A percentile compares a stretch with the other conserved stretches of the same genome.
Evolutionary conservation across 2,329 filamentous ascomycete species (phyloP).

Genomic region (Pseudocercospora fuligena): DNA sequence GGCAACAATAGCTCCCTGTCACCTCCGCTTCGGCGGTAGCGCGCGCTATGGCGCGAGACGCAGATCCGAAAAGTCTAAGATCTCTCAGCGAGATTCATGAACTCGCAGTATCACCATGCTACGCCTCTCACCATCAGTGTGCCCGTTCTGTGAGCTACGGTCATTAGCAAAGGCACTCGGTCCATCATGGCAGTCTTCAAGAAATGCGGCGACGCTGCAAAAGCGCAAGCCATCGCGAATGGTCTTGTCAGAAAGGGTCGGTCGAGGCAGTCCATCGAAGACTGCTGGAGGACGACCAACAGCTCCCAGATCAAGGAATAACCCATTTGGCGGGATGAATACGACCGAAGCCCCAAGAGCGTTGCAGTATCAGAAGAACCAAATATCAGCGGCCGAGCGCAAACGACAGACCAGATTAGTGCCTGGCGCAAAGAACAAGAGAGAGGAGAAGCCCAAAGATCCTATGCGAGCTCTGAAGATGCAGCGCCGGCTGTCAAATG

Average conservation of each 20-base stretch:
- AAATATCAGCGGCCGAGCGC: slow-evolving; percentile 47
- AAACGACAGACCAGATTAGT: slow-evolving; percentile 61
- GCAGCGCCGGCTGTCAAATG: slow-evolving; percentile 76
- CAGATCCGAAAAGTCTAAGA: not conserved
- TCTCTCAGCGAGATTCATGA: not conserved
- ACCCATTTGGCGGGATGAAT: slow-evolving; percentile 66
- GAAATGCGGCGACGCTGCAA: slow-evolving; percentile 48
- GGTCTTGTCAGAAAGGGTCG: slow-evolving; percentile 54
- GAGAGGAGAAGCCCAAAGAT: slow-evolving; percentile 55
- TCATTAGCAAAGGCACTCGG: slow-evolving; percentile 34
- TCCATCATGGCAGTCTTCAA: slow-evolving; percentile 42
- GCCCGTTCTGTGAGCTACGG: slow-evolving; percentile 50
- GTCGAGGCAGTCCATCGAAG: slow-evolving; percentile 28
- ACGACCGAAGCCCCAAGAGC: slow-evolving; percentile 46
- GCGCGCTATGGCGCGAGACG: not conserved
- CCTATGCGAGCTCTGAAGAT: slow-evolving; percentile 88
- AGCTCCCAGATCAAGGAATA: slow-evolving; percentile 49
- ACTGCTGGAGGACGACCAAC: slow-evolving; percentile 35
- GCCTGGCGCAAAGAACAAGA: slow-evolving; percentile 36
- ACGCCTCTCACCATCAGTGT: slow-evolving; percentile 38
- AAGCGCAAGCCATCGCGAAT: slow-evolving; percentile 56
- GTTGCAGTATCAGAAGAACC: slow-evolving; percentile 34
- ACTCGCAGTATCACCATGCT: slow-evolving; percentile 31
- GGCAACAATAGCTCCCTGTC: too few relatives aligned
- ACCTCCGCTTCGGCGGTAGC: too few relatives aligned